Base-by-base conservation (phyloP, 2,329 filamentous ascomycete genomes). In the Exophiala alcalophila region DNA sequence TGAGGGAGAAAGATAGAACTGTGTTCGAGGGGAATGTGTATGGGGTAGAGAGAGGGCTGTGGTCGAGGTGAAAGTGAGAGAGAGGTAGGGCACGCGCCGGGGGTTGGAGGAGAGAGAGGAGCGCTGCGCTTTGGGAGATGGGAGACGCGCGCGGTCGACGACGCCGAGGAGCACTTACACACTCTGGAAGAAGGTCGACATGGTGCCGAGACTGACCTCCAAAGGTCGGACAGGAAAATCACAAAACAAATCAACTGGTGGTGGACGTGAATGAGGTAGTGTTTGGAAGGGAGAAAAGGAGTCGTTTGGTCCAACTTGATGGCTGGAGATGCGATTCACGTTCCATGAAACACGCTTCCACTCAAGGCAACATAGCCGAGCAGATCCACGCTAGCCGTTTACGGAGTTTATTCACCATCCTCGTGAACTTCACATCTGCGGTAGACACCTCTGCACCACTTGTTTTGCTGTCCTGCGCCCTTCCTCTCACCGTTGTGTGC, bases 131-230 rank as follows among this genome's bases (percentile, higher is more conserved):
- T 57, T 71, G 69, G 39, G 72, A 70, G 56, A 72, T 11, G 31
- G 37, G 34, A 23, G 18, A 24, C 40, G 20, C 21, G 40, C 19
- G 29, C 20, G 23, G 14, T 32, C 35, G 40, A 27, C 26, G 25
- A 32, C 25, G 27, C 9, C 31, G 20, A 44, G 24, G 37, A 14
- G 11, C 25, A 55, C 54, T 44, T 69, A 72, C 70, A 72, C 69
- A 53, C 67, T 71, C 57, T 71, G 69, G 39, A 72, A 70, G 56
- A 72, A 72, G 34, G 65, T 69, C 36, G 68, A 65, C 70, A 72
- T 72, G 39, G 42, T 64, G 45, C 41, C 38, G 29, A 20, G 25
- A 40, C 10, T 15, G 16, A 34, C 20, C 24, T 31, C 25, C 19
- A 35, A 28, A 25, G 20, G 21, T 41, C 40, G 40, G 29, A 12